A percentile compares a stretch with the other conserved stretches of the same genome.
Conservation (phyloP, 495 filamentous ascomycete species). For the Aspergillus diversus region DNA sequence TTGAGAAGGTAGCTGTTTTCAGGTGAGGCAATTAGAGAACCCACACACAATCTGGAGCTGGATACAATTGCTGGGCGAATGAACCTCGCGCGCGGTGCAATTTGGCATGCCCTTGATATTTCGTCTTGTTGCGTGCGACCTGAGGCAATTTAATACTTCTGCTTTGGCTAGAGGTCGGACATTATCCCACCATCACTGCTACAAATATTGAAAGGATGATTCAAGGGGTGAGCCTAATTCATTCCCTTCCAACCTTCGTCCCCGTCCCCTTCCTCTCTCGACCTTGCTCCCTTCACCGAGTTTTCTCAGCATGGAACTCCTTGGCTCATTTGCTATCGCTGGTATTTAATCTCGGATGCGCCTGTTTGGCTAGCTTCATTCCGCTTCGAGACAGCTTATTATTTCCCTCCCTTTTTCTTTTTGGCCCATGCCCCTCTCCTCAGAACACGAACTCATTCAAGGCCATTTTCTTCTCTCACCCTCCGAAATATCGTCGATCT, state of each 20-base stretch:
- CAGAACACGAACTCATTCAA: neutral
- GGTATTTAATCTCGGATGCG: neutral
- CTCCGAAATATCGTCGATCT: neutral
- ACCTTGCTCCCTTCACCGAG: neutral
- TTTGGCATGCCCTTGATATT: too few species aligned
- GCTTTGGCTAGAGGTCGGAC: too few species aligned
- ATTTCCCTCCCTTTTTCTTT: constrained; percentile 1
- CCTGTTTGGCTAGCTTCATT: constrained; percentile 2
- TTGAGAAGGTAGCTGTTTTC: too few species aligned
- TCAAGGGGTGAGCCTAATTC: too few species aligned
- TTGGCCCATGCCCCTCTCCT: constrained; percentile 8
- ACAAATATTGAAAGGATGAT: too few species aligned
- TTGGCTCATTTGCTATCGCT: neutral
- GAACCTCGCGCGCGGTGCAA: too few species aligned
- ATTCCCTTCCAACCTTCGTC: neutral
- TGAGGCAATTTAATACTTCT: too few species aligned
- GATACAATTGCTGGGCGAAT: too few species aligned
- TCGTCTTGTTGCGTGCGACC: too few species aligned
- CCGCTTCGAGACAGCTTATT: neutral
- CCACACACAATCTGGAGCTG: too few species aligned
- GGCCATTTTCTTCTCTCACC: neutral
- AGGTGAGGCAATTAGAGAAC: too few species aligned
- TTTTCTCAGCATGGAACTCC: constrained; percentile 2
- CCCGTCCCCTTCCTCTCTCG: neutral
- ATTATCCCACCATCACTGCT: too few species aligned